Percentiles rank a stretch among this genome's conserved stretches.
phyloP scores from a whole-genome alignment of 768 basidiomycete genomes.

The Plicaturopsis crispa region DNA sequence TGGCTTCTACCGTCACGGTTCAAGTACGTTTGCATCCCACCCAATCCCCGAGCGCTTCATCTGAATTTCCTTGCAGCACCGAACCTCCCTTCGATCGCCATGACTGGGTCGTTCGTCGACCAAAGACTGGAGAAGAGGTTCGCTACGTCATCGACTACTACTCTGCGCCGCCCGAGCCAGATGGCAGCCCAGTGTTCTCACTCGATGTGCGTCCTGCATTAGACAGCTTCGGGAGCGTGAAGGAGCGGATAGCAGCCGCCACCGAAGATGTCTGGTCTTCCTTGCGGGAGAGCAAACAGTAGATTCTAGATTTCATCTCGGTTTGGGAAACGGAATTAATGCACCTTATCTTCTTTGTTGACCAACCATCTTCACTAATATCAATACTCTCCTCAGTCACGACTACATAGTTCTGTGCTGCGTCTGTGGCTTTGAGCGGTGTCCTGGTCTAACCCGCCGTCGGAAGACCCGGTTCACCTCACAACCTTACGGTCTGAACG shows the following conservation, averaged over 20 bases:
- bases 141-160: conserved; percentile 99
- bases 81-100: conserved; percentile 97
- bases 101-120: conserved; percentile 91
- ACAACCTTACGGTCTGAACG: no score
- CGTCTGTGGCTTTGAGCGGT: no score
- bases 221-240: conserved; percentile 73
- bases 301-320: no score
- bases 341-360: no score
- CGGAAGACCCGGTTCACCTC: no score
- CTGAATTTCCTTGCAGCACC: conserved; percentile 37
- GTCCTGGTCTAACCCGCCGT: no score
- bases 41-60: conserved; percentile 1
- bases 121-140: conserved; percentile 70
- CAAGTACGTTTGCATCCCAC: conserved; percentile 48
- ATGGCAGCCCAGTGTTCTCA: conserved; percentile 92
- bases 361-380: no score
- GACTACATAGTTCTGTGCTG: no score
- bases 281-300: conserved; percentile 15
- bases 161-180: conserved; percentile 79
- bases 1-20: conserved; percentile 86
- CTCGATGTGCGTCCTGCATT: conserved; percentile 94
- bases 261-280: conserved; percentile 62
- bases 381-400: no score
- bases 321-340: no score
- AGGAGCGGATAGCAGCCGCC: conserved; percentile 62